Percentiles rank a stretch among this genome's conserved stretches.
Evolutionary conservation across 1,284 basidiomycete species (phyloP).

Genomic region (Amylostereum areolatum): DNA sequence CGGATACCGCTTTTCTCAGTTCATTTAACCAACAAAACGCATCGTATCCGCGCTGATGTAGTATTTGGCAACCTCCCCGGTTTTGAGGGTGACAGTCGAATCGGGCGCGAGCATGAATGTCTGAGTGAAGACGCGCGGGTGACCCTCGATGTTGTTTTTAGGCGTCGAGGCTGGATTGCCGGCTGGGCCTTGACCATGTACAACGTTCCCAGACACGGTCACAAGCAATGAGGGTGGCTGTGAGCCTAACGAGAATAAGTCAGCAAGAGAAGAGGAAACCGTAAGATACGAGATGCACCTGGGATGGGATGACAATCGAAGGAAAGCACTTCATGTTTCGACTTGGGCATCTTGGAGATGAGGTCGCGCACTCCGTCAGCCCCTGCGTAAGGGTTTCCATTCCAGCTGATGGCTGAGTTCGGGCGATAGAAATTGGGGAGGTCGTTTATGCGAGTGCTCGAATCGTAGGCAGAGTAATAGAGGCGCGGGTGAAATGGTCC

Average conservation of each 20-base stretch:
- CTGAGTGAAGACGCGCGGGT: conserved; percentile 79
- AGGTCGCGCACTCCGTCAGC: conserved; percentile 60
- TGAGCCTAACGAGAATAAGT: conserved; percentile 38
- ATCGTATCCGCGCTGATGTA: conserved; percentile 71
- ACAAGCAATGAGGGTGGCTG: conserved; percentile 74
- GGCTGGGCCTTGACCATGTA: conserved; percentile 56
- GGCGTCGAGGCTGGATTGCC: conserved; percentile 50
- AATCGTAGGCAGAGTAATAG: conserved; percentile 77
- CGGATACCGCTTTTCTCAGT: neutral
- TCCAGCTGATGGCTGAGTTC: conserved; percentile 74
- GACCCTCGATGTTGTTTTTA: conserved; percentile 57
- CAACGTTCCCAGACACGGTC: conserved; percentile 72
- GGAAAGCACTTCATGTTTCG: conserved; percentile 77
- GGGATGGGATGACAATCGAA: conserved; percentile 86
- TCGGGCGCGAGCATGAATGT: conserved; percentile 82
- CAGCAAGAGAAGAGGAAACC: no score
- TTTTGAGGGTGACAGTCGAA: conserved; percentile 50
- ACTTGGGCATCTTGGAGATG: conserved; percentile 63
- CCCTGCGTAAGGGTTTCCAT: conserved; percentile 75
- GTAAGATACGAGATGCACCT: conserved; percentile 36
- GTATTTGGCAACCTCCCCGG: conserved; percentile 73
- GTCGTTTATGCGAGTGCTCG: conserved; percentile 58
- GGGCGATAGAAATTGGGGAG: conserved; percentile 74
- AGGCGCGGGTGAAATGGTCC: conserved; percentile 75
- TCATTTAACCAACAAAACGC: conserved; percentile 65